These are phyloP conservation scores for Neurospora tetraspora DNA, from an alignment of 495 filamentous ascomycete genomes.

Conservation along the genomic window DNA sequence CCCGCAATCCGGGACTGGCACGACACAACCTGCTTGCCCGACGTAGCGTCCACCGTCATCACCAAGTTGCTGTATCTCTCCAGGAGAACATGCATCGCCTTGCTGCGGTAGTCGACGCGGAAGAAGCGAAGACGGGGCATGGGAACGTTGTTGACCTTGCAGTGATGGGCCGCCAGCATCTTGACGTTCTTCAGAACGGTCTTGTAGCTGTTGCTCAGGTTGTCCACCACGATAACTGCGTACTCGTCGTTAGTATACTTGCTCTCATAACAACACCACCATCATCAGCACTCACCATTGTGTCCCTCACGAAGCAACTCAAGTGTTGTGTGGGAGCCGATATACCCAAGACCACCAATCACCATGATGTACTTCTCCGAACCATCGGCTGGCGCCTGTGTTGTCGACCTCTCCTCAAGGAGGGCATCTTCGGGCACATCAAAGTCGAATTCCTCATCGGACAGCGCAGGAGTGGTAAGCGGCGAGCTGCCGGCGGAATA, in stretches of 20 bases:
- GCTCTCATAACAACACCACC: neutral
- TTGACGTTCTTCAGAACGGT: slow-evolving; percentile 44
- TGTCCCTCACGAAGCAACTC: slow-evolving; percentile 52
- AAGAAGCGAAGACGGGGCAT: slow-evolving; percentile 47
- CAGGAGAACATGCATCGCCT: slow-evolving; percentile 13
- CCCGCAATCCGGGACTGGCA: slow-evolving; percentile 42
- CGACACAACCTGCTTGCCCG: slow-evolving; percentile 33
- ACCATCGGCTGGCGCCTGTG: neutral
- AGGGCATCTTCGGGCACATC: slow-evolving; percentile 2
- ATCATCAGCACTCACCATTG: slow-evolving; percentile 28
- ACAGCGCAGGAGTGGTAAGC: slow-evolving; percentile 14
- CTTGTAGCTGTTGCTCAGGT: slow-evolving; percentile 50
- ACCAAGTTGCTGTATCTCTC: slow-evolving; percentile 22
- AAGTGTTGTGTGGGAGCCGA: slow-evolving; percentile 53
- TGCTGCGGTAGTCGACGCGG: slow-evolving; percentile 47
- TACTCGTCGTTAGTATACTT: neutral
- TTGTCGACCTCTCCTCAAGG: neutral
- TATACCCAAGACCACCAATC: slow-evolving; percentile 57
- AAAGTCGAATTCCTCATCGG: slow-evolving; percentile 13
- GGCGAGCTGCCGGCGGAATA: slow-evolving; percentile 6
- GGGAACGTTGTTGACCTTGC: slow-evolving; percentile 16
- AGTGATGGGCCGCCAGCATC: slow-evolving; percentile 39
- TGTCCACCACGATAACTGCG: slow-evolving; percentile 49
- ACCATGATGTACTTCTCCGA: slow-evolving; percentile 41
- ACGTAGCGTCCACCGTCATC: slow-evolving; percentile 23